Evolutionary conservation across 768 basidiomycete genomes (phyloP).

Genomic region (Mycena indigotica): DNA sequence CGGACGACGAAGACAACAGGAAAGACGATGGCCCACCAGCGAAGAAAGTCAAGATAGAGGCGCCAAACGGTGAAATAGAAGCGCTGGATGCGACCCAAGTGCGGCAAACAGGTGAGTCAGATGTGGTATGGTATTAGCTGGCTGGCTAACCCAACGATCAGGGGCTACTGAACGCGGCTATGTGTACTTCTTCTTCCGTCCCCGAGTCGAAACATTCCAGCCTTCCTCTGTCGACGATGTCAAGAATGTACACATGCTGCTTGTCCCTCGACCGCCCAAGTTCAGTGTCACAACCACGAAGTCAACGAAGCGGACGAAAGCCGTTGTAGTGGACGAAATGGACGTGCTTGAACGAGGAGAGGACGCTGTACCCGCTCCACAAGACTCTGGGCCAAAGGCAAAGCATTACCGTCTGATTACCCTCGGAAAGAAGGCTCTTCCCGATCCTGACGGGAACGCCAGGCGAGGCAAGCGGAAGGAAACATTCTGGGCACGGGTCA

Average conservation of each 20-base stretch:
- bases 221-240: constrained; percentile 60
- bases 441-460: constrained; percentile 41
- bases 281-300: constrained; percentile 31
- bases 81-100: neutral
- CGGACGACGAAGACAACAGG: constrained; percentile 6
- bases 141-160: no score
- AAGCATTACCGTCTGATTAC: constrained; percentile 54
- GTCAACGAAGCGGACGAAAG: constrained; percentile 17
- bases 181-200: constrained; percentile 68
- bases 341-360: constrained; percentile 44
- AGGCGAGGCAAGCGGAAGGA: constrained; percentile 46
- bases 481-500: constrained; percentile 56
- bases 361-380: constrained; percentile 51
- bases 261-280: constrained; percentile 56
- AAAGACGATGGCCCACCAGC: constrained; percentile 2
- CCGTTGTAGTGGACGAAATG: constrained; percentile 41
- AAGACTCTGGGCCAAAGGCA: constrained; percentile 33
- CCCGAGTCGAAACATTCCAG: constrained; percentile 55
- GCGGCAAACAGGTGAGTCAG: neutral
- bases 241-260: constrained; percentile 58
- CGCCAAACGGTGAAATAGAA: constrained; percentile 9
- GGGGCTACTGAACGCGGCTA: constrained; percentile 61
- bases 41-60: constrained; percentile 32
- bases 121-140: no score
- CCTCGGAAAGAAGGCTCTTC: constrained; percentile 61